These are phyloP conservation scores for Cytospora piceicola DNA, from an alignment of 2,329 filamentous ascomycete genomes.

Conservation along the genomic window DNA sequence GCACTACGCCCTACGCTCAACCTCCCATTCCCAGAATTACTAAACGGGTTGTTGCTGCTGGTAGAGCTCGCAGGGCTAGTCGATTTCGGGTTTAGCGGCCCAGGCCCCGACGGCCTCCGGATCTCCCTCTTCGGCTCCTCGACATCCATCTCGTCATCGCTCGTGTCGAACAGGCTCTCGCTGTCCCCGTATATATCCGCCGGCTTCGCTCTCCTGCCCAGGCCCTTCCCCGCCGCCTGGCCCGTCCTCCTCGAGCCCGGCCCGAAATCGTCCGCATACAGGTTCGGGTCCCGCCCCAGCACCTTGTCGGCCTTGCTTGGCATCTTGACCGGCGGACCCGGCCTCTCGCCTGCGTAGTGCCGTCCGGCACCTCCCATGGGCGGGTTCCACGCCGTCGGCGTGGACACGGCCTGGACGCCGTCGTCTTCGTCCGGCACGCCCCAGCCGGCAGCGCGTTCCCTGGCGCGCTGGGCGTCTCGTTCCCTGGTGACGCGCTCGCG, in stretches of 20 bases:
- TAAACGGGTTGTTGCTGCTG: constrained; percentile 46
- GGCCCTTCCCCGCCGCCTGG: constrained; percentile 35
- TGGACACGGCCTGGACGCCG: constrained; percentile 14
- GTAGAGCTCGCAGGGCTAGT: constrained; percentile 41
- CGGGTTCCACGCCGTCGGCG: constrained; percentile 36
- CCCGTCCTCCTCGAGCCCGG: constrained; percentile 53
- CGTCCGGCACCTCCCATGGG: constrained; percentile 36
- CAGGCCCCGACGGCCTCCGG: constrained; percentile 36
- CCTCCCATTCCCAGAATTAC: constrained; percentile 45
- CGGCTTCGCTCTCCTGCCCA: constrained; percentile 45
- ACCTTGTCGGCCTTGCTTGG: constrained; percentile 63
- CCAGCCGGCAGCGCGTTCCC: constrained; percentile 72
- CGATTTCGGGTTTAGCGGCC: constrained; percentile 45
- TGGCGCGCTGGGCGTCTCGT: constrained; percentile 61
- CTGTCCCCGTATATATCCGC: constrained; percentile 38
- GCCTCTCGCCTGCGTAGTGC: constrained; percentile 37
- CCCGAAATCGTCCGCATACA: constrained; percentile 55
- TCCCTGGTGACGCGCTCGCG: constrained; percentile 65
- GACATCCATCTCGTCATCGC: constrained; percentile 40
- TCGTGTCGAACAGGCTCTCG: constrained; percentile 36
- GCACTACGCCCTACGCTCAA: constrained; percentile 40
- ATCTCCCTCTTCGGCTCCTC: constrained; percentile 43
- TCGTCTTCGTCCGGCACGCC: constrained; percentile 47
- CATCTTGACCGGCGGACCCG: constrained; percentile 40
- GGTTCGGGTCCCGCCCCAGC: constrained; percentile 59